A percentile compares a stretch with the other conserved stretches of the same genome.
Evolutionary conservation across 306 rosid species (phyloP).

Genomic region (barrel medic (Medicago truncatula)): DNA sequence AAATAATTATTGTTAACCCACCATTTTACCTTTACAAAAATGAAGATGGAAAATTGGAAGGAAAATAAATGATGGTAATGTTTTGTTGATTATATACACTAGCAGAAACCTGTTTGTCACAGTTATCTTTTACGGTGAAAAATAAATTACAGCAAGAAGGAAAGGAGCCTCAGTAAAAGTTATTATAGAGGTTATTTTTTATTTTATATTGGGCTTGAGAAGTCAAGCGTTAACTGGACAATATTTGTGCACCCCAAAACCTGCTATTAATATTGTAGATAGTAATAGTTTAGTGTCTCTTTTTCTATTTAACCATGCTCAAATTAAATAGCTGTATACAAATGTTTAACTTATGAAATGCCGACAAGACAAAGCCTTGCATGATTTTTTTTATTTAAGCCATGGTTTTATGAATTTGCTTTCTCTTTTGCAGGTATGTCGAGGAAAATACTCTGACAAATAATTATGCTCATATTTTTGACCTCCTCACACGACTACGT

Average conservation of each 20-base stretch:
- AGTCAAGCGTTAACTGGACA: neutral
- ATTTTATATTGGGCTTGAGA: neutral
- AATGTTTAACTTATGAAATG: conserved; percentile 8
- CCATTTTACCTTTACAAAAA: conserved; percentile 4
- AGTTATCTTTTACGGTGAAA: neutral
- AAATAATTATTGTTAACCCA: neutral
- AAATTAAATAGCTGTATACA: neutral
- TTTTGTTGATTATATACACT: no score
- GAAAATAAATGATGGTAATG: neutral
- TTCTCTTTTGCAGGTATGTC: conserved; percentile 65
- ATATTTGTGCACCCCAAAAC: neutral
- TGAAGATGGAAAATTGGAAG: neutral
- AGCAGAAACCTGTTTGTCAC: neutral
- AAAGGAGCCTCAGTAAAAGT: neutral
- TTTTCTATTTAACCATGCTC: neutral
- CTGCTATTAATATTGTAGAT: neutral
- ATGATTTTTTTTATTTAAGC: neutral
- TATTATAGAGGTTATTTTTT: neutral
- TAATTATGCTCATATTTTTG: conserved; percentile 95
- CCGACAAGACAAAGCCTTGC: neutral
- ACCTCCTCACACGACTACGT: conserved; percentile 87
- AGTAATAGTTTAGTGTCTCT: neutral
- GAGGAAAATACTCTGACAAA: conserved; percentile 68
- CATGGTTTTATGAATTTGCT: conserved; percentile 35
- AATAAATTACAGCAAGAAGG: neutral